Evolutionary conservation across 306 rosid genomes (phyloP).

Genomic region (Cicer chorassanicum): DNA sequence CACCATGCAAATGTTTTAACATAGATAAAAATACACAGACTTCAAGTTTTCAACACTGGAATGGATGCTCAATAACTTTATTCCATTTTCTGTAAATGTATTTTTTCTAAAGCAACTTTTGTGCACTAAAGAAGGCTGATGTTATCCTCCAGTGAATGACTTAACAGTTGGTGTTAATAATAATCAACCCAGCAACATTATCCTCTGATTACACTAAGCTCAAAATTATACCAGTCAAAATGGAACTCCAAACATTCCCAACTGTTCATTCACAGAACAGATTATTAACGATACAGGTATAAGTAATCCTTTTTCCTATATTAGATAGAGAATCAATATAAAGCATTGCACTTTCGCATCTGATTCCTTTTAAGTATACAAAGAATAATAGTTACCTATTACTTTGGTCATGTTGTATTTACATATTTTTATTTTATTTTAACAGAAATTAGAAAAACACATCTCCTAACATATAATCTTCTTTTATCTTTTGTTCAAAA

Average conservation of each 20-base stretch:
- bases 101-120: constrained; percentile 43
- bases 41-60: background rate
- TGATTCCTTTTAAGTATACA: constrained; percentile 38
- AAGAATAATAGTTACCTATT: constrained; percentile 8
- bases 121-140: background rate
- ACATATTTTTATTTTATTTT: background rate
- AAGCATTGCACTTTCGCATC: constrained; percentile 40
- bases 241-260: constrained; percentile 42
- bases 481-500: background rate
- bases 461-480: background rate
- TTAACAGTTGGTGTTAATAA: constrained; percentile 15
- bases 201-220: constrained; percentile 28
- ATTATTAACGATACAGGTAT: background rate
- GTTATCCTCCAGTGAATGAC: background rate
- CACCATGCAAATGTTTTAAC: background rate
- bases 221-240: constrained; percentile 35
- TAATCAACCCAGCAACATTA: background rate
- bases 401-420: background rate
- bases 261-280: constrained; percentile 40
- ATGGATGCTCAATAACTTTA: constrained; percentile 38
- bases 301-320: background rate
- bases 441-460: background rate
- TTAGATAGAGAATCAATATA: background rate
- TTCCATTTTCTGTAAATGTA: constrained; percentile 17
- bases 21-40: background rate